These are phyloP conservation scores for Mucor irregularis DNA, from an alignment of 371 early-diverging fungal genomes.

Conservation along the genomic window DNA sequence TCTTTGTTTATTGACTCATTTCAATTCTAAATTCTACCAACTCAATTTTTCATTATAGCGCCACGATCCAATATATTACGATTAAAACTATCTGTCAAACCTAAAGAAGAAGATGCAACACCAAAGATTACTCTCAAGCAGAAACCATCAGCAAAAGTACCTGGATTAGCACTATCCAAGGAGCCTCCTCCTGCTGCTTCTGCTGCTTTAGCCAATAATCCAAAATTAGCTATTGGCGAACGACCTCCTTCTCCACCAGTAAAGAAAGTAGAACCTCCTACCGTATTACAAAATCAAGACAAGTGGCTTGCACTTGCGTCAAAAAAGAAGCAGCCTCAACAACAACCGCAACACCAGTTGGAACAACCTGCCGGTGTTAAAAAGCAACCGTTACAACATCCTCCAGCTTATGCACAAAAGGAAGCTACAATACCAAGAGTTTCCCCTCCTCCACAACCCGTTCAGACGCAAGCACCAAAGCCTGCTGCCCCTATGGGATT, in stretches of 20 bases:
- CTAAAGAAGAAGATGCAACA: neutral
- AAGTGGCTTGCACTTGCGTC: slow-evolving; percentile 35
- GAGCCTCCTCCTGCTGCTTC: slow-evolving; percentile 16
- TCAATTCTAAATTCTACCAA: too few species aligned
- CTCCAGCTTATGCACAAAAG: neutral
- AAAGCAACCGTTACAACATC: neutral
- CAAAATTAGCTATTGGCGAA: slow-evolving; percentile 30
- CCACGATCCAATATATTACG: slow-evolving; percentile 11
- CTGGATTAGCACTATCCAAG: slow-evolving; percentile 23
- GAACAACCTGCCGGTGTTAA: neutral
- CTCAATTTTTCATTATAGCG: neutral
- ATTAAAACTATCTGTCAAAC: neutral
- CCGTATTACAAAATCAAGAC: slow-evolving; percentile 31
- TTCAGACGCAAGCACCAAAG: slow-evolving; percentile 2
- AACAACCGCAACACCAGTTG: neutral
- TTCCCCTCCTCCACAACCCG: neutral
- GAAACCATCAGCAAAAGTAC: slow-evolving; percentile 5
- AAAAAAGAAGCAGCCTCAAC: slow-evolving; percentile 14
- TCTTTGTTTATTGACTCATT: too few species aligned
- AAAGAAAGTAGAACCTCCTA: slow-evolving; percentile 12
- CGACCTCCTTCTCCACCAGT: slow-evolving; percentile 9
- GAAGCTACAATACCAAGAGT: neutral
- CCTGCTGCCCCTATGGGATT: slow-evolving; percentile 5
- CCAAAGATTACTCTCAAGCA: neutral
- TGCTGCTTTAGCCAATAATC: slow-evolving; percentile 4